Evolutionary conservation across 768 basidiomycete genomes (phyloP).

Genomic region (Phylloporus sp.): DNA sequence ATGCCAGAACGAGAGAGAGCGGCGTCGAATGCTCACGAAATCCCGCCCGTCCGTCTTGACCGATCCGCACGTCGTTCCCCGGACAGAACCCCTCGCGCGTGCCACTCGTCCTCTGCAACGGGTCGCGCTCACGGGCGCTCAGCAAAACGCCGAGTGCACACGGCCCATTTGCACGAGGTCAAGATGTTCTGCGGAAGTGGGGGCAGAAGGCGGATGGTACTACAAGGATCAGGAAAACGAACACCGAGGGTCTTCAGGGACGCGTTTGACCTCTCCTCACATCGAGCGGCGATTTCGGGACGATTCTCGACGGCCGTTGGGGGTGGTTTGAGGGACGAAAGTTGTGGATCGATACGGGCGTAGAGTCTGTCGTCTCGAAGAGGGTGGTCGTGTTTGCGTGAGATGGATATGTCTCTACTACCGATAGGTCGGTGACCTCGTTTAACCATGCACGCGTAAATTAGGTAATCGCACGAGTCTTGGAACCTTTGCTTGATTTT

Average conservation of each 20-base stretch:
- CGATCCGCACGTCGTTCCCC: conserved; percentile 26
- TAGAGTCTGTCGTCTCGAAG: conserved; percentile 23
- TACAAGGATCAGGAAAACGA: conserved; percentile 14
- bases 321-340: conserved; percentile 10
- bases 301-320: conserved; percentile 5
- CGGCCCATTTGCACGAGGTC: conserved; percentile 66
- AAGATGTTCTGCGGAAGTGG: conserved; percentile 20
- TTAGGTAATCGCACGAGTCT: conserved; percentile 13
- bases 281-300: neutral
- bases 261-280: conserved; percentile 9
- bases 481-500: neutral
- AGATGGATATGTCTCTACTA: too few relatives aligned
- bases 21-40: conserved; percentile 25
- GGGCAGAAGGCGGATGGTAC: conserved; percentile 1
- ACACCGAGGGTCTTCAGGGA: conserved; percentile 5
- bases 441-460: too few relatives aligned
- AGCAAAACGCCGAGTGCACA: conserved; percentile 56
- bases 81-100: conserved; percentile 18
- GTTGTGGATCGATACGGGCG: conserved; percentile 39
- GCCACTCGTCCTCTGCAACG: conserved; percentile 21
- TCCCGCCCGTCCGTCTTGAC: conserved; percentile 2
- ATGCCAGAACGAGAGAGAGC: too few relatives aligned
- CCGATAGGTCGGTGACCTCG: neutral
- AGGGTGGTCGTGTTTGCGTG: conserved; percentile 7
- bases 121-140: conserved; percentile 25